A percentile compares a stretch with the other conserved stretches of the same genome.
phyloP scores from a whole-genome alignment of 2,329 filamentous ascomycete genomes.

The Calonectria ilicicola region DNA sequence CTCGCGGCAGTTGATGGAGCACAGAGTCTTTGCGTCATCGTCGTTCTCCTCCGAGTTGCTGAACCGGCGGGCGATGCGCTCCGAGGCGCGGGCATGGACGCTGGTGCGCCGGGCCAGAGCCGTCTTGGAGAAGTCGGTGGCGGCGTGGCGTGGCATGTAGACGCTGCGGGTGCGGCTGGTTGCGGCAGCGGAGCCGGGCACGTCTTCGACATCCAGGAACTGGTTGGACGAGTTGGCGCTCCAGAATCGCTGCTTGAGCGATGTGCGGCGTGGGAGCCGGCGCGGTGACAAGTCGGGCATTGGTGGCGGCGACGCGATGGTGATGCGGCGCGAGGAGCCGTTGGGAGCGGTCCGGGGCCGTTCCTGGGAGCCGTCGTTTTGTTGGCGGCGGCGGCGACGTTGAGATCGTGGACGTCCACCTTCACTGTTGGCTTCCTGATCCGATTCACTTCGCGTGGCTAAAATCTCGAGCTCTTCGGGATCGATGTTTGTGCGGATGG shows the following conservation, averaged over 20 bases:
- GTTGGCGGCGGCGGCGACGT: neutral
- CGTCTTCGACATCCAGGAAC: conserved; percentile 19
- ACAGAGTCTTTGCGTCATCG: conserved; percentile 30
- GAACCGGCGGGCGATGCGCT: conserved; percentile 14
- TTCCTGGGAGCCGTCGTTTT: neutral
- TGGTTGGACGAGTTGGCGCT: conserved; percentile 35
- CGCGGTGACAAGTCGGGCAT: neutral
- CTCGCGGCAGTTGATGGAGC: conserved; percentile 31
- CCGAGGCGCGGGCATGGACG: conserved; percentile 30
- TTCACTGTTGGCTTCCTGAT: neutral
- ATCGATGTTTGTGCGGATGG: neutral
- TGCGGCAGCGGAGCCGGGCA: conserved; percentile 16
- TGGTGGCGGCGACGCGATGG: neutral
- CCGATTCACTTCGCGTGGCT: neutral
- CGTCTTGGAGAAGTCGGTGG: conserved; percentile 44
- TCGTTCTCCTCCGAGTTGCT: conserved; percentile 11
- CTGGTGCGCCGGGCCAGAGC: conserved; percentile 32
- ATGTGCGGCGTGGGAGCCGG: conserved; percentile 34
- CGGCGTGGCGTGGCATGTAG: conserved; percentile 47
- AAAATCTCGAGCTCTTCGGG: neutral
- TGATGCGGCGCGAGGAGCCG: neutral
- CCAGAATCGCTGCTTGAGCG: conserved; percentile 36
- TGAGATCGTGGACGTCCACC: neutral
- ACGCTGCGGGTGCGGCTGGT: conserved; percentile 21
- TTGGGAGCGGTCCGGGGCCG: conserved; percentile 3